A percentile compares a stretch with the other conserved stretches of the same genome.
phyloP scores from a whole-genome alignment of 371 early-diverging fungal species.

The Mortierella sp. region DNA sequence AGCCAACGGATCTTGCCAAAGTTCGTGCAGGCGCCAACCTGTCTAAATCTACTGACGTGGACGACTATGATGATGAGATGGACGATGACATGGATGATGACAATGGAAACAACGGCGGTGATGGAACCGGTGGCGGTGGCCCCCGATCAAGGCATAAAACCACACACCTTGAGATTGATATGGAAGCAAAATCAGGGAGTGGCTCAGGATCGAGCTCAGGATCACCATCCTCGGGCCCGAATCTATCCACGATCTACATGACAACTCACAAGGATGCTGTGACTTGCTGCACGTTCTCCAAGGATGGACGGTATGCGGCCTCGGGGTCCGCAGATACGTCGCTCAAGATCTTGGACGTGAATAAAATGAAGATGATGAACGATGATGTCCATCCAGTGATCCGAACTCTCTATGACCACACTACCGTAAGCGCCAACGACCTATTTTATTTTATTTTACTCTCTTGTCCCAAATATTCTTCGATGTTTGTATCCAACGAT shows the following conservation, averaged over 20 bases:
- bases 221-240: constrained; percentile 19
- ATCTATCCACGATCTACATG: constrained; percentile 30
- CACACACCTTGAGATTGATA: constrained; percentile 33
- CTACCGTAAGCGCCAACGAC: constrained; percentile 53
- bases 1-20: constrained; percentile 35
- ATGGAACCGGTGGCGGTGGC: constrained; percentile 1
- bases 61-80: constrained; percentile 24
- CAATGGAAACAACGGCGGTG: constrained; percentile 4
- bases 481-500: too few relatives aligned
- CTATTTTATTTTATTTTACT: neutral
- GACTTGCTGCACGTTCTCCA: constrained; percentile 53
- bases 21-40: constrained; percentile 6
- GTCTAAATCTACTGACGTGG: constrained; percentile 1
- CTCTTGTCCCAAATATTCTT: neutral
- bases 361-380: constrained; percentile 78
- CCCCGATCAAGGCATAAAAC: too few relatives aligned
- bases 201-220: constrained; percentile 3
- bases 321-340: constrained; percentile 93
- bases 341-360: constrained; percentile 89
- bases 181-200: constrained; percentile 32
- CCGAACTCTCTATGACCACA: constrained; percentile 89
- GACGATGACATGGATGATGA: constrained; percentile 26
- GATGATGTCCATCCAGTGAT: constrained; percentile 78
- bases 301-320: constrained; percentile 61
- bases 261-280: constrained; percentile 57